Base-by-base conservation (phyloP, 1,284 basidiomycete genomes). In the Leccinum proliferum region DNA sequence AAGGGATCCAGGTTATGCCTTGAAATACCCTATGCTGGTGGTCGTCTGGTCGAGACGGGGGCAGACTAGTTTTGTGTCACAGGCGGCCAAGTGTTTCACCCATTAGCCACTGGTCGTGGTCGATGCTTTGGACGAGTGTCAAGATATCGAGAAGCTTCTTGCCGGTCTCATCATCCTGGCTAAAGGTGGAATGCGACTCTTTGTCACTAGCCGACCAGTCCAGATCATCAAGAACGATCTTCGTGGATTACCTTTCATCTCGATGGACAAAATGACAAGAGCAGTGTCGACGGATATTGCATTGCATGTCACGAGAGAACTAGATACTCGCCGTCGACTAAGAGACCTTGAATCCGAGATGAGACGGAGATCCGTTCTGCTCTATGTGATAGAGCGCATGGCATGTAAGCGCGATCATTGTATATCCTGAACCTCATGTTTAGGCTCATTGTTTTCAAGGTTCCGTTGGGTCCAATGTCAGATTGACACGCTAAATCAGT, bases 391-490 rank as follows among this genome's bases (percentile, higher is more conserved):
- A 59, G 29, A 21, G 65, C 66, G 46, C 59, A 66, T 5, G 63
- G 66, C 15, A 65, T 67, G 66, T 67, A 59, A 41, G 46, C 46
- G 48, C 48, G 48, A 50, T 43, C 21, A 2, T 5, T 8, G n/a
- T 25, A 53, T 66, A 32, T 50, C 5, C 5, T 48, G 15, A 43
- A 29, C 2, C 25, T 50, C 21, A 21, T 6, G 21, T 14, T 56
- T 9, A 37, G 4, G 5, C 52, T 64, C 9, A 64, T 4, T 5
- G 3, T 34, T 43, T 50, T 15, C 53, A 50, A 65, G 64, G 64
- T 65, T 65, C 55, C 64, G 60, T 2, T 64, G 63, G 63, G 63
- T 65, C 4, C 64, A 65, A 9, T 65, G 64, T 35, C 64, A 64
- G 15, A 58, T 64, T 2, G 53, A 65, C 25, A 55, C 60, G 4